These are phyloP conservation scores for Cladosporium sp. DNA, from an alignment of 2,329 filamentous ascomycete species.

Conservation along the genomic window DNA sequence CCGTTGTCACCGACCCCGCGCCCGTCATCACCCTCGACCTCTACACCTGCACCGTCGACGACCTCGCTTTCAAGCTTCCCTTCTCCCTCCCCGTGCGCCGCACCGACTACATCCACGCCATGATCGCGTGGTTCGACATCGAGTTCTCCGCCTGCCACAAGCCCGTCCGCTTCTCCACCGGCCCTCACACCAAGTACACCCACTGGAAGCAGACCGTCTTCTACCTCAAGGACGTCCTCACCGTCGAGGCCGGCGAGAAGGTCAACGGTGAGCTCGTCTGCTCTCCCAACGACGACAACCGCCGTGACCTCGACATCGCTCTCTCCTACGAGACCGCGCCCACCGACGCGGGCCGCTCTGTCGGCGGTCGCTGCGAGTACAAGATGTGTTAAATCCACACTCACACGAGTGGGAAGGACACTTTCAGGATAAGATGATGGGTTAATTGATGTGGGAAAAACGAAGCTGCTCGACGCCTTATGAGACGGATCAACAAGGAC, in stretches of 20 bases:
- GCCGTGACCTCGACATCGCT: slow-evolving; percentile 88
- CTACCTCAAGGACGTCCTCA: slow-evolving; percentile 91
- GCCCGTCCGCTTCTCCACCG: slow-evolving; percentile 93
- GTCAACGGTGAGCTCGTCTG: slow-evolving; percentile 74
- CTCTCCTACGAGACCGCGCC: slow-evolving; percentile 81
- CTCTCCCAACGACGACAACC: slow-evolving; percentile 90
- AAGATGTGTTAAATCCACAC: slow-evolving; percentile 56
- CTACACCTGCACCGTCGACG: slow-evolving; percentile 72
- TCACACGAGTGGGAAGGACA: background rate
- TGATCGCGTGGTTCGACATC: slow-evolving; percentile 99
- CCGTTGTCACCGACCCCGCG: slow-evolving; percentile 88
- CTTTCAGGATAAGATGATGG: slow-evolving; percentile 10
- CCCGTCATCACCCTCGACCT: slow-evolving; percentile 86
- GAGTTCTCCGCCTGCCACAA: slow-evolving; percentile 99
- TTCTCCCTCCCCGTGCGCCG: slow-evolving; percentile 77
- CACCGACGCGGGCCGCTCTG: slow-evolving; percentile 67
- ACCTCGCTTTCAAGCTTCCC: slow-evolving; percentile 79
- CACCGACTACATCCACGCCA: slow-evolving; percentile 93
- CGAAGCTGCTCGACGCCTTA: slow-evolving; percentile 16
- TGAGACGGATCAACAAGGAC: slow-evolving; percentile 19
- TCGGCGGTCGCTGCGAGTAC: slow-evolving; percentile 73
- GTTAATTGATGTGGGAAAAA: slow-evolving; percentile 3
- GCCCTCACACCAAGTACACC: slow-evolving; percentile 97
- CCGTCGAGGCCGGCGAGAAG: slow-evolving; percentile 82
- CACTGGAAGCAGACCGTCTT: slow-evolving; percentile 99